Base-by-base conservation (phyloP, 208 protist species). In the Acanthamoeba culbertsoni region DNA sequence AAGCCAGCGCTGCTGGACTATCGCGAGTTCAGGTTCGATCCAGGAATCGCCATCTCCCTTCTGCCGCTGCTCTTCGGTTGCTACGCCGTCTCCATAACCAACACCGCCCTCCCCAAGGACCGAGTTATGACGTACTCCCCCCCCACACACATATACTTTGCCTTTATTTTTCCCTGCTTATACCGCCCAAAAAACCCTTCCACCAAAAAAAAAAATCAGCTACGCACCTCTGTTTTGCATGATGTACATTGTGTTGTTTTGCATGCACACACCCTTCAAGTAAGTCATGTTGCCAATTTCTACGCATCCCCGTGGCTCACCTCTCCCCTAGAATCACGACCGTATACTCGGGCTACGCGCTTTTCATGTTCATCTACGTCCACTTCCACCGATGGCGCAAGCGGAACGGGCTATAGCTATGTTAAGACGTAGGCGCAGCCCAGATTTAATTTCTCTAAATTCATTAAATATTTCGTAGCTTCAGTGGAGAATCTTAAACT, bases 401-500 rank as follows among this genome's bases (percentile, higher is more conserved):
- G n/a, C 68, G 68, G 26, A 79, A 79, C 68, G 68, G 68, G 8
- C 68, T 79, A n/a, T n/a, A n/a, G n/a, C n/a, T n/a, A n/a, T n/a
- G n/a, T n/a, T n/a, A n/a, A n/a, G n/a, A n/a, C n/a, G n/a, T n/a
- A n/a, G n/a, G n/a, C n/a, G n/a, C n/a, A n/a, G n/a, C n/a, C n/a
- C n/a, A n/a, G n/a, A n/a, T n/a, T n/a, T n/a, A n/a, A n/a, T n/a
- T n/a, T n/a, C n/a, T 55, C 48, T 18, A 55, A 8, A 18, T 55
- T 55, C 48, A 18, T 18, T 55, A 18, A 18, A 55, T 8, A 8
- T 55, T 55, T 55, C 48, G 48, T 8, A 55, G n/a, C n/a, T n/a
- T n/a, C n/a, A n/a, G n/a, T n/a, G n/a, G n/a, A n/a, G n/a, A n/a
- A n/a, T n/a, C n/a, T n/a, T n/a, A n/a, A n/a, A n/a, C n/a, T n/a